Evolutionary conservation across 305 asterid species (phyloP).

Genomic region (Stenogyne calaminthoides): DNA sequence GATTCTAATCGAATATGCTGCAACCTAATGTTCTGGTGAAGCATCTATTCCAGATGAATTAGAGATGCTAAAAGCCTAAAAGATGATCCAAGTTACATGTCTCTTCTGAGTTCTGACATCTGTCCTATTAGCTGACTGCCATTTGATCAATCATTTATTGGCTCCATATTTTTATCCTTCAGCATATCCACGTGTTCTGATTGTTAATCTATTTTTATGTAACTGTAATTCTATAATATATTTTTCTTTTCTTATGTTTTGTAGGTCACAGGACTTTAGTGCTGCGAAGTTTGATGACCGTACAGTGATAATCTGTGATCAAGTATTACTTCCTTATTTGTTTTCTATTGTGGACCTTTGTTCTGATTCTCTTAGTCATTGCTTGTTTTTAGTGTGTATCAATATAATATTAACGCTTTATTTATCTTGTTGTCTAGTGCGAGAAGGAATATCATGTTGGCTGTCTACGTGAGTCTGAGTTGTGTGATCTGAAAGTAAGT

Average conservation of each 20-base stretch:
- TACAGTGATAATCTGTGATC: constrained; percentile 92
- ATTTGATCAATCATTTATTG: background rate
- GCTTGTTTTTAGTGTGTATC: constrained; percentile 16
- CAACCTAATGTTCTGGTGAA: constrained; percentile 6
- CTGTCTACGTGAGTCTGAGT: constrained; percentile 73
- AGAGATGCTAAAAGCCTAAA: background rate
- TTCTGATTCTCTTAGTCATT: constrained; percentile 2
- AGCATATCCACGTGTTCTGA: constrained; percentile 3
- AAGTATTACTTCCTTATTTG: constrained; percentile 46
- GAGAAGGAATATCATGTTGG: constrained; percentile 99
- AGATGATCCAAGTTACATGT: background rate
- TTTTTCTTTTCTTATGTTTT: constrained; percentile 30
- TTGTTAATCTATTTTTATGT: constrained; percentile 10
- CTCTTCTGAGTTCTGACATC: background rate
- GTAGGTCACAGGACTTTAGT: constrained; percentile 90
- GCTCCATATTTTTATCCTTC: background rate
- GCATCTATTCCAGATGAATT: background rate
- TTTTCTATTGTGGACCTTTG: constrained; percentile 6
- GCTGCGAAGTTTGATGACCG: constrained; percentile 87
- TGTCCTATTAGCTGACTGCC: constrained; percentile 4
- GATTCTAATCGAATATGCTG: background rate
- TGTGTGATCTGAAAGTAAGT: constrained; percentile 86
- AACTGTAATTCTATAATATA: background rate
- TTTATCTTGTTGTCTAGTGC: constrained; percentile 51
- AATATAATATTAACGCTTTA: constrained; percentile 9